Evolutionary conservation across 2,329 filamentous ascomycete species (phyloP), one percentile per base, ranked within the genome.

Genomic region (Pseudocercospora musae): DNA sequence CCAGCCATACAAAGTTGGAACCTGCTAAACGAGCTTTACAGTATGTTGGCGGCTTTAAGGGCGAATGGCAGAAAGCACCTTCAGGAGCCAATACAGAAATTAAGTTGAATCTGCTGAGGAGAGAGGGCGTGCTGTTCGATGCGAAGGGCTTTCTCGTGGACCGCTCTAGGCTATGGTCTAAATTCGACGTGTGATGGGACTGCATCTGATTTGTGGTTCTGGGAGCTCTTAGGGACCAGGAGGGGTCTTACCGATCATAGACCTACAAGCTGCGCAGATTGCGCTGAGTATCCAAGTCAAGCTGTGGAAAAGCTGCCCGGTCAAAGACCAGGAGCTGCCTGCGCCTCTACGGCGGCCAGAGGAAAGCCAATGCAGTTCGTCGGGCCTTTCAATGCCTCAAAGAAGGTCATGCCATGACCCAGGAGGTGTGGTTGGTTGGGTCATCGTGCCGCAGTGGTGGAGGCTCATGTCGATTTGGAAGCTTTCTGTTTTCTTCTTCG

Each of bases 21-120:
- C 13, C 4, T 56, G 59, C 53, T 57, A 21, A 62, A 18, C n/a
- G 6, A 13, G n/a, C 13, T 40, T 3, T 31, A 21, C 44, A 74
- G 66, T 77, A 74, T 58, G 72, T 92, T 21, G 89, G 89, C 46
- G 88, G 89, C 0, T 91, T 90, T 79, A 86, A 87, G 75, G 89
- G 89, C 2, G 82, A 85, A 66, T 87, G 85, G 81, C 82, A 86
- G 3, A 81, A 81, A 59, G 81, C 84, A 40, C 87, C 86, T 0
- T 84, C 86, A 68, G 85, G 85, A 1, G 82, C 85, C 62, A 87
- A 86, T 54, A 81, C 88, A 62, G 81, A 82, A 33, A 86, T 87
- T 76, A 91, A 91, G 80, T 81, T 85, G 71, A 74, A 75, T 64
- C 71, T 91, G 58, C 74, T 92, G 65, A 79, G 80, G 63, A 79